phyloP scores from a whole-genome alignment of 2,329 filamentous ascomycete genomes.

The Pseudogymnoascus sp. region DNA sequence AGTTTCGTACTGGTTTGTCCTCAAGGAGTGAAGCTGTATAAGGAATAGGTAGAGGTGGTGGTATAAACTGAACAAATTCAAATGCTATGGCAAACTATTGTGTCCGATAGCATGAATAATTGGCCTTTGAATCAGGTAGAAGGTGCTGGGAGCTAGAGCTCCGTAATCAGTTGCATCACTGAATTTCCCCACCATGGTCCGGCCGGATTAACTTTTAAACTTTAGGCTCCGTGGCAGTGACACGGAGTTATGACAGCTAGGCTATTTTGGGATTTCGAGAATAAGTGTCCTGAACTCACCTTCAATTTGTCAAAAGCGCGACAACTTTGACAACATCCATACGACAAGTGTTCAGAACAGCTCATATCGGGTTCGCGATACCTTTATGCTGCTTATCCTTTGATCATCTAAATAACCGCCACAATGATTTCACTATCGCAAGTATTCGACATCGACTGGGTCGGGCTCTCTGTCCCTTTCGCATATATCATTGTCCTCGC shows the following conservation, averaged over 20 bases:
- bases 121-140: background rate
- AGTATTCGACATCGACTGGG: conserved; percentile 57
- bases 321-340: background rate
- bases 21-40: background rate
- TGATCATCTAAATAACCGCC: background rate
- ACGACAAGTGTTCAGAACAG: background rate
- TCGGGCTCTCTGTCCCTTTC: conserved; percentile 76
- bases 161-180: conserved; percentile 8
- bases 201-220: conserved; percentile 9
- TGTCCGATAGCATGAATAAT: background rate
- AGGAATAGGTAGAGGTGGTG: background rate
- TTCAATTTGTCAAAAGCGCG: conserved; percentile 2
- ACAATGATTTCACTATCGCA: conserved; percentile 17
- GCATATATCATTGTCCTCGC: conserved; percentile 83
- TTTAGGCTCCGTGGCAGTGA: conserved; percentile 5
- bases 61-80: background rate
- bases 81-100: background rate
- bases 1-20: background rate
- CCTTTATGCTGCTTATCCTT: background rate
- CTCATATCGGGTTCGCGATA: background rate
- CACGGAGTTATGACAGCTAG: background rate
- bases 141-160: conserved; percentile 8
- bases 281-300: conserved; percentile 6
- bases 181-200: conserved; percentile 4
- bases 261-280: background rate